These are phyloP conservation scores for Aspergillus asperescens DNA, from an alignment of 495 filamentous ascomycete species.

Conservation along the genomic window DNA sequence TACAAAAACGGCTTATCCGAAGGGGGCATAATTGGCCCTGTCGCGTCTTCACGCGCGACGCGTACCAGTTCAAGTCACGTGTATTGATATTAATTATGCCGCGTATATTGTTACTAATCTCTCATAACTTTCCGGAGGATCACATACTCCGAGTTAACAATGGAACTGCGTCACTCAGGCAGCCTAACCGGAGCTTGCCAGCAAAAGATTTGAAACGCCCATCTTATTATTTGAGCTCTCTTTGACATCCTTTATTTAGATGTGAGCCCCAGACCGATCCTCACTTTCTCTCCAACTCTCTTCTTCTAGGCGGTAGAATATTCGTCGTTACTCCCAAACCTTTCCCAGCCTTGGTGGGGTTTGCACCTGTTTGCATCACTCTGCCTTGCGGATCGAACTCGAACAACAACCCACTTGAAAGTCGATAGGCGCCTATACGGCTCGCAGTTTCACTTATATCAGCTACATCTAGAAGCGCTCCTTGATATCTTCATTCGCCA, in stretches of 20 bases:
- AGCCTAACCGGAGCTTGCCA: conserved; percentile 7
- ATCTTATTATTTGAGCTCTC: background rate
- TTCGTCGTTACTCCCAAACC: background rate
- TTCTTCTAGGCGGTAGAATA: conserved; percentile 5
- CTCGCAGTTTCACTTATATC: background rate
- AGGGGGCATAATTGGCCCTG: conserved; percentile 21
- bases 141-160: background rate
- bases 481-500: conserved; percentile 36
- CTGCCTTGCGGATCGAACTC: conserved; percentile 5
- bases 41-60: conserved; percentile 1
- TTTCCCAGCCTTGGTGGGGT: conserved; percentile 11
- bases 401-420: background rate
- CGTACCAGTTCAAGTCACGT: background rate
- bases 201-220: background rate
- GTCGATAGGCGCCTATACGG: background rate
- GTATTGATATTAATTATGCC: background rate
- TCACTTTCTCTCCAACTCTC: background rate
- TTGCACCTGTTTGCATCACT: conserved; percentile 39
- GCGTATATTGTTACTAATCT: too few relatives aligned
- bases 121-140: conserved; percentile 4
- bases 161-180: conserved; percentile 18
- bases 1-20: conserved; percentile 19
- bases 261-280: background rate
- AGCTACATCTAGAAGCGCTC: conserved; percentile 1
- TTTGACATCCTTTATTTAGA: background rate